Evolutionary conservation across 192 early-diverging fungal species (phyloP).

Genomic region (Backusella sp.): DNA sequence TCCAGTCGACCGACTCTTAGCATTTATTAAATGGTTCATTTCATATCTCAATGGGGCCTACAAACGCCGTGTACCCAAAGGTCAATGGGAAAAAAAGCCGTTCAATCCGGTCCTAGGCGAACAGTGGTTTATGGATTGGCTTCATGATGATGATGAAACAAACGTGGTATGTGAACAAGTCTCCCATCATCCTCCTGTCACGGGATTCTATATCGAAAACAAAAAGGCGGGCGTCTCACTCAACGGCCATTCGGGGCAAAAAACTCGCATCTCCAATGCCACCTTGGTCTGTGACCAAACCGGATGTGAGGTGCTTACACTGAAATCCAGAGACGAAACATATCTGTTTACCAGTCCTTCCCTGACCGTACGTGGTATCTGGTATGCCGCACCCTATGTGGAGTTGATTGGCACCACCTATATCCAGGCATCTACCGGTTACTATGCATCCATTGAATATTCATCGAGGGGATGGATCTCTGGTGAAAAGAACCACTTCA

Average conservation of each 20-base stretch:
- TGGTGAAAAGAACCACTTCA: conserved; percentile 74
- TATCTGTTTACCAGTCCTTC: conserved; percentile 69
- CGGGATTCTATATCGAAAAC: conserved; percentile 52
- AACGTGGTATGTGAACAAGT: conserved; percentile 43
- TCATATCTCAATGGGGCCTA: conserved; percentile 75
- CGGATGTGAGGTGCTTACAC: conserved; percentile 63
- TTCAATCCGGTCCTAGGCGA: conserved; percentile 45
- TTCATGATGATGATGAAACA: conserved; percentile 43
- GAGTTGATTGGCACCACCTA: conserved; percentile 49
- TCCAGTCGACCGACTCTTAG: conserved; percentile 59
- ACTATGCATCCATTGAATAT: conserved; percentile 57
- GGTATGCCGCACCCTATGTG: conserved; percentile 36
- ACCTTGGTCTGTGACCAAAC: conserved; percentile 69
- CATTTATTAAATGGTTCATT: conserved; percentile 70
- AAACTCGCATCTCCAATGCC: conserved; percentile 63
- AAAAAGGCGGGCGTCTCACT: conserved; percentile 5
- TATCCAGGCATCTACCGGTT: conserved; percentile 56
- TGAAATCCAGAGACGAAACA: conserved; percentile 42
- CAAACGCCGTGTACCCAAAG: conserved; percentile 62
- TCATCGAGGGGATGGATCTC: conserved; percentile 69
- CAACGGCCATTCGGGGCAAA: conserved; percentile 31
- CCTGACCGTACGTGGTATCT: conserved; percentile 69
- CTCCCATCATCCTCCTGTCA: conserved; percentile 47
- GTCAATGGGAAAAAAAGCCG: conserved; percentile 67
- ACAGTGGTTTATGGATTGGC: conserved; percentile 47